Conservation (phyloP, 441 rosid genomes). For the Adansonia grandidieri region DNA sequence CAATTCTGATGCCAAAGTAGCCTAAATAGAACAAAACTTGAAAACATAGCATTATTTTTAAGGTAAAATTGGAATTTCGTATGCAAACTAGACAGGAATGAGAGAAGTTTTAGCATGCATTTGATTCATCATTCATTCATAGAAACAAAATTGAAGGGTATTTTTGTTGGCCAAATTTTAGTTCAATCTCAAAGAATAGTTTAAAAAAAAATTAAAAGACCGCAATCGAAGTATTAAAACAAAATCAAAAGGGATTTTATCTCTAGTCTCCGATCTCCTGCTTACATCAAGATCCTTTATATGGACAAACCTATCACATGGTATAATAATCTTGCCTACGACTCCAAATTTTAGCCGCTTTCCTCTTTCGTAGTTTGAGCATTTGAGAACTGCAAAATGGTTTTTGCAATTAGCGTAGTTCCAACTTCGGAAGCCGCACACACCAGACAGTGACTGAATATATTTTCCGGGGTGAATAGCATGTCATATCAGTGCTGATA, state of each 20-base stretch:
- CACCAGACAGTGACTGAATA: neutral
- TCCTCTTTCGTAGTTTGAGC: neutral
- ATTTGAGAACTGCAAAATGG: neutral
- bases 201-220: neutral
- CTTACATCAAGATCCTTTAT: neutral
- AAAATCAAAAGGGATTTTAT: neutral
- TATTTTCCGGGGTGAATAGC: neutral
- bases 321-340: neutral
- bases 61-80: no score
- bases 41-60: no score
- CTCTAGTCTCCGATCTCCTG: neutral
- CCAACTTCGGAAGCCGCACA: neutral
- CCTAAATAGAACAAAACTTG: no score
- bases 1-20: no score
- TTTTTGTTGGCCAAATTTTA: slow-evolving; percentile 4
- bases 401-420: neutral
- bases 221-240: neutral
- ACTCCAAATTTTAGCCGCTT: neutral
- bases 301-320: slow-evolving; percentile 15
- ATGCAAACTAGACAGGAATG: no score
- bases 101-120: neutral
- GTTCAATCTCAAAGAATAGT: slow-evolving; percentile 23
- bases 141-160: slow-evolving; percentile 6
- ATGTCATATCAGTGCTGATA: no score
- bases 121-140: neutral